Evolutionary conservation across 169 alveolate genomes (phyloP).

Genomic region (Theileria parva): DNA sequence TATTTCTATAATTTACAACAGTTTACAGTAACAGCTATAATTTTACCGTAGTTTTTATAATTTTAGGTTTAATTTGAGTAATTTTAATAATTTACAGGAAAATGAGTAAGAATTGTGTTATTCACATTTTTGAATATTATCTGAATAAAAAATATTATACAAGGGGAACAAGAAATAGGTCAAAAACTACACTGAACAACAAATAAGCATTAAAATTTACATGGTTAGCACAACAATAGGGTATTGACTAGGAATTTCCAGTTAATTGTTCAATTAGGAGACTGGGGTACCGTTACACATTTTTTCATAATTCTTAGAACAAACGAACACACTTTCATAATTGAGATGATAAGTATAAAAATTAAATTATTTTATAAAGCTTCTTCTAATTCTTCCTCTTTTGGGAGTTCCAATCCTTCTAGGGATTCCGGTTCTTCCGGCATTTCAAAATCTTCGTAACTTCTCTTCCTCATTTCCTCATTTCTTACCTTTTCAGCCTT

Average conservation of each 20-base stretch:
- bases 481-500: conserved; percentile 27
- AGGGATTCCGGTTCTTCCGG: not conserved
- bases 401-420: not conserved
- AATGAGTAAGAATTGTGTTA: not conserved
- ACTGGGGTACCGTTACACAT: conserved; percentile 18
- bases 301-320: not conserved
- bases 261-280: not conserved
- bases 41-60: not conserved
- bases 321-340: not conserved
- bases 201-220: not conserved
- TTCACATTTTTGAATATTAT: not conserved
- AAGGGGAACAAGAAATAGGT: not conserved
- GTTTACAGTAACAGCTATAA: not conserved
- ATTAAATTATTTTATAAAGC: not conserved
- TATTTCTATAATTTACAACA: no score
- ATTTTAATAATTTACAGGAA: conserved; percentile 4
- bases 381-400: not conserved
- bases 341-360: not conserved
- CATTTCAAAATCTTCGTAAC: not conserved
- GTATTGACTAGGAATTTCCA: not conserved
- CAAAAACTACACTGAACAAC: not conserved
- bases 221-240: not conserved
- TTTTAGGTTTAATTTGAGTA: not conserved
- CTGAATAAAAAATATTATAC: conserved; percentile 2
- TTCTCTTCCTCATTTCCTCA: conserved; percentile 11